Evolutionary conservation across 495 filamentous ascomycete species (phyloP).

Genomic region (Talaromyces wortmannii): DNA sequence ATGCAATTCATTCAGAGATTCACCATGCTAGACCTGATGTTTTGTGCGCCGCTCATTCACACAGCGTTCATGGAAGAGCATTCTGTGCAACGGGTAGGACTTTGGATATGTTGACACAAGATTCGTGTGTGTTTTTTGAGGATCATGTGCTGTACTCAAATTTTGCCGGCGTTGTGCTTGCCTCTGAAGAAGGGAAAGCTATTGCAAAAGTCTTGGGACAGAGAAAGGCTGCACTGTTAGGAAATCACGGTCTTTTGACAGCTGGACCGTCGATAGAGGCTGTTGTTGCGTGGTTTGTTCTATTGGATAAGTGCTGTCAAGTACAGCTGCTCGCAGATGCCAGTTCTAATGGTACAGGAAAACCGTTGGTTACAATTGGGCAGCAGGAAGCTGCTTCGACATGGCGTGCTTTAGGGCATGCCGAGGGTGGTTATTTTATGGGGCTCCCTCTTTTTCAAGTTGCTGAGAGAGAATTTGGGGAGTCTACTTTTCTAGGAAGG

Average conservation of each 20-base stretch:
- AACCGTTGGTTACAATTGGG: constrained; percentile 56
- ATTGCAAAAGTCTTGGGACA: constrained; percentile 57
- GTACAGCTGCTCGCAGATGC: constrained; percentile 73
- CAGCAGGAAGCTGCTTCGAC: constrained; percentile 64
- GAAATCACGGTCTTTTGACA: constrained; percentile 62
- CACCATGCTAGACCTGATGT: constrained; percentile 68
- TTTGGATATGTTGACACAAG: constrained; percentile 69
- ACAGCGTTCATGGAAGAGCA: constrained; percentile 62
- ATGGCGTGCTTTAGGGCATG: constrained; percentile 57
- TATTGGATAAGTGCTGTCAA: constrained; percentile 68
- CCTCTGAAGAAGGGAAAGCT: constrained; percentile 58
- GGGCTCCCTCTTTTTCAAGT: background rate
- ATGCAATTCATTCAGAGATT: constrained; percentile 61
- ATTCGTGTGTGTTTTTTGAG: constrained; percentile 62
- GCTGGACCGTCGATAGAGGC: constrained; percentile 49
- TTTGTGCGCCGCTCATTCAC: constrained; percentile 64
- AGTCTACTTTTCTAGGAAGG: background rate
- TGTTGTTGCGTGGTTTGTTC: constrained; percentile 69
- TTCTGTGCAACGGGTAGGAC: constrained; percentile 61
- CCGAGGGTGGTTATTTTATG: constrained; percentile 56
- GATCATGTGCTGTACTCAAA: constrained; percentile 56
- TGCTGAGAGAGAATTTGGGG: background rate
- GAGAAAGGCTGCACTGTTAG: constrained; percentile 64
- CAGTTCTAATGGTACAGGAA: constrained; percentile 60
- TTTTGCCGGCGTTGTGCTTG: constrained; percentile 71